Conservation (phyloP, 805 yeast genomes). For the Metschnikowia sp. region DNA sequence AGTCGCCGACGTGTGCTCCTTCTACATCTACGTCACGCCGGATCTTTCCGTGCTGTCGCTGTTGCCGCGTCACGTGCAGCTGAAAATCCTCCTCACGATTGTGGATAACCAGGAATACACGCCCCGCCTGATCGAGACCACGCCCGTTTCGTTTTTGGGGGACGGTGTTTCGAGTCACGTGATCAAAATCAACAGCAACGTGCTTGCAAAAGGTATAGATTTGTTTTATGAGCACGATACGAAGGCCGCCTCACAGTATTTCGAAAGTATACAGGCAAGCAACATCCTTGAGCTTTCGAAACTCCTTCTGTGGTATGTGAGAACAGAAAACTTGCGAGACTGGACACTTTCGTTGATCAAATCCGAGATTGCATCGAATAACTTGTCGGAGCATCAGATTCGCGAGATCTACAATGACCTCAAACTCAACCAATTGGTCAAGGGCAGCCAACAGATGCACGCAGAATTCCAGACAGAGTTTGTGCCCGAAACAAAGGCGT, state of each 20-base stretch:
- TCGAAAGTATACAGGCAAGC: constrained; percentile 30
- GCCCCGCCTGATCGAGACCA: constrained; percentile 31
- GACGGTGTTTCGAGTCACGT: constrained; percentile 21
- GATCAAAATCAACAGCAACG: constrained; percentile 30
- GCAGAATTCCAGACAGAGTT: constrained; percentile 34
- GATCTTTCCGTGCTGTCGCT: constrained; percentile 17
- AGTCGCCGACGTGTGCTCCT: constrained; percentile 19
- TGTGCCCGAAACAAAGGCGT: constrained; percentile 29
- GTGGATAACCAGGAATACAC: constrained; percentile 39
- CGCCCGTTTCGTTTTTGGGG: constrained; percentile 22
- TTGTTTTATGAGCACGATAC: constrained; percentile 29
- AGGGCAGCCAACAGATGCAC: constrained; percentile 31
- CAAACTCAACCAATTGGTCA: constrained; percentile 22
- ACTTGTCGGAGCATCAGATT: constrained; percentile 18
- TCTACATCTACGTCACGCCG: constrained; percentile 22
- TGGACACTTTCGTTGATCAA: constrained; percentile 21
- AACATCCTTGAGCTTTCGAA: constrained; percentile 35
- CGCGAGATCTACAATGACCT: constrained; percentile 20
- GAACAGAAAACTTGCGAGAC: constrained; percentile 21
- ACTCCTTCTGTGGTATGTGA: constrained; percentile 26
- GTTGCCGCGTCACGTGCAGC: constrained; percentile 16
- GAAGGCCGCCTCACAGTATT: constrained; percentile 28
- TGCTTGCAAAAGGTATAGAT: constrained; percentile 27
- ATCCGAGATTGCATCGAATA: constrained; percentile 11
- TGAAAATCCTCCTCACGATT: constrained; percentile 30